Evolutionary conservation across 768 basidiomycete species (phyloP), one percentile per base, ranked within the genome.

Genomic region (Imleria badia): DNA sequence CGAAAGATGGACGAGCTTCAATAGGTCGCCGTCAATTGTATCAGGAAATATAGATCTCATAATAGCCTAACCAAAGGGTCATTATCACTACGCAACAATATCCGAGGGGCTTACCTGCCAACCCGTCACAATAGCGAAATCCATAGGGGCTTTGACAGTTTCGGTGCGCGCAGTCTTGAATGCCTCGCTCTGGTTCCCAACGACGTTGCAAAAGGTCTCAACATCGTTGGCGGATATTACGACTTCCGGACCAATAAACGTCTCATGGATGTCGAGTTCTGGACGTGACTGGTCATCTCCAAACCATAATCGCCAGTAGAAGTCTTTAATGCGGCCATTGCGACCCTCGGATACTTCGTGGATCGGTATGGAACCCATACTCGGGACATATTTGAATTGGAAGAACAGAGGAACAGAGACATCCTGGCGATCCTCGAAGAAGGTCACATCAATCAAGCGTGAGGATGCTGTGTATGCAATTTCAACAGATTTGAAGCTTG

Each of bases 291-390:
- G 82, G 56, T 90, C 77, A 66, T 94, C 93, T 35, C 97, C 94
- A 69, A 94, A 96, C 97, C 97, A 98, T 33, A 98, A 75, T 69
- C 87, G 87, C 97, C 97, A 99, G 78, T 99, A 99, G 70, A 98
- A 98, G 63, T 89, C 84, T 75, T 97, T 98, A 76, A 98, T 95
- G 57, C 90, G 84, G 51, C 78, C 78, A 75, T 96, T 98, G 61
- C 95, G 86, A 56, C 81, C 90, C 10, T 81, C 78, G 6, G 85
- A 82, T 53, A 96, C 74, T 70, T 98, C 97, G 66, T 96, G 95
- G 61, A 99, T 94, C 22, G 97, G 94, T 3, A 90, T 88, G 58
- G 81, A 97, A 39, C 92, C 93, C 74, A 86, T 86, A 8, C 89
- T 84, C 7, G 95, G 94, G 62, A 87, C 84, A 74, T 98, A 98